Conservation (phyloP, 164 flowering plant genomes). For the Magnolia sinica region DNA sequence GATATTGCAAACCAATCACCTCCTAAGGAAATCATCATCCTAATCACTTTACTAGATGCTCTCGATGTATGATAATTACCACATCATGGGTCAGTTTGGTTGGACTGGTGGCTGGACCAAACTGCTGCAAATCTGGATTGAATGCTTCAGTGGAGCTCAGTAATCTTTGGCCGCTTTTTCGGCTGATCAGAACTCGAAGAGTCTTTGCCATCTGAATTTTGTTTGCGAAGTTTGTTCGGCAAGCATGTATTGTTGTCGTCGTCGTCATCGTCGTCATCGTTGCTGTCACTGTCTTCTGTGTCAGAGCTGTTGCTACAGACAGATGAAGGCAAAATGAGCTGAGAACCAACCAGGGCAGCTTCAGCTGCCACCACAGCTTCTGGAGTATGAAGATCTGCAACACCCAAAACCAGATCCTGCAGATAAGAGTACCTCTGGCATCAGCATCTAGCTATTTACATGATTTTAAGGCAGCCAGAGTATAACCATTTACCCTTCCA, state of each 20-base stretch:
- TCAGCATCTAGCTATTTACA: neutral
- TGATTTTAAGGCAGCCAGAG: too few species aligned
- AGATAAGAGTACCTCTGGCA: neutral
- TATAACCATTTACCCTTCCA: too few species aligned
- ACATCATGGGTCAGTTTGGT: too few species aligned
- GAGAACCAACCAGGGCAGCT: constrained; percentile 52
- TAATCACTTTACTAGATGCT: neutral
- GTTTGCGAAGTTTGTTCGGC: constrained; percentile 7
- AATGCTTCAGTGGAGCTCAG: constrained; percentile 39
- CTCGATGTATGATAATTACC: neutral
- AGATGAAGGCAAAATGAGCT: constrained; percentile 30
- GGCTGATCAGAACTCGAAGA: constrained; percentile 12
- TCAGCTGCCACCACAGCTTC: constrained; percentile 90
- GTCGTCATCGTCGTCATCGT: constrained; percentile 4
- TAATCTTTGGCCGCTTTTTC: constrained; percentile 42
- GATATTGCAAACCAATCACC: neutral
- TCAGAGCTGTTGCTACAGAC: constrained; percentile 30
- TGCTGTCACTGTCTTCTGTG: constrained; percentile 30
- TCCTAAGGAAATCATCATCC: neutral
- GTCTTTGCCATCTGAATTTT: constrained; percentile 15
- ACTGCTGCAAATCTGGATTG: neutral
- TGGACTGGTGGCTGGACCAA: neutral
- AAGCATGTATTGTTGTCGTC: constrained; percentile 1
- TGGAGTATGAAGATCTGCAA: constrained; percentile 84
- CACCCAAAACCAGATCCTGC: constrained; percentile 83